A percentile compares a stretch with the other conserved stretches of the same genome.
Conservation (phyloP, 352 stramenopile genomes). For the Globisporangium barbulae region DNA sequence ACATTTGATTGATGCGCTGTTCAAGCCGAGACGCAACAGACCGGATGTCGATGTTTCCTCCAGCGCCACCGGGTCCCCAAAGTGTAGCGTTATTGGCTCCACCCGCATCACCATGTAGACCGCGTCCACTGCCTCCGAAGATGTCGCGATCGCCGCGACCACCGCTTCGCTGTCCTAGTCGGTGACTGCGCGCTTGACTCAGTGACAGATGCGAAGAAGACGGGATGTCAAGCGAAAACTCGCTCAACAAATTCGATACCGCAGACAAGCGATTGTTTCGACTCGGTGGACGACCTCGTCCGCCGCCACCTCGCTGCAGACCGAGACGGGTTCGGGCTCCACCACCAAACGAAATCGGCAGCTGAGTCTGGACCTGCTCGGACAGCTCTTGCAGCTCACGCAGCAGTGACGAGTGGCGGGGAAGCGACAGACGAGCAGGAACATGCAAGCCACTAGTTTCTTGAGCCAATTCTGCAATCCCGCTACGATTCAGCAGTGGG, state of each 20-base stretch:
- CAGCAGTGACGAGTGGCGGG: slow-evolving; percentile 68
- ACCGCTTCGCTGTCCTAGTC: slow-evolving; percentile 32
- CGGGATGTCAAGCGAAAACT: slow-evolving; percentile 81
- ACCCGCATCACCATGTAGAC: slow-evolving; percentile 29
- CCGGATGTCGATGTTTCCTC: slow-evolving; percentile 52
- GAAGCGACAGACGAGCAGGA: slow-evolving; percentile 43
- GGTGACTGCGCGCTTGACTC: slow-evolving; percentile 24
- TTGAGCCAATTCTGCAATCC: slow-evolving; percentile 4
- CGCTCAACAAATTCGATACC: slow-evolving; percentile 74
- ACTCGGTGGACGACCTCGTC: slow-evolving; percentile 49
- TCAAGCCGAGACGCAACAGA: slow-evolving; percentile 75
- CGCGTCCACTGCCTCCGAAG: slow-evolving; percentile 38
- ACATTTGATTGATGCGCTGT: slow-evolving; percentile 58
- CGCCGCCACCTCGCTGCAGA: slow-evolving; percentile 39
- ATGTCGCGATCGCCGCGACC: slow-evolving; percentile 54
- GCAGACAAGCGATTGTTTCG: slow-evolving; percentile 61
- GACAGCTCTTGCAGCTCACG: slow-evolving; percentile 73
- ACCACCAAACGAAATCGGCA: slow-evolving; percentile 32
- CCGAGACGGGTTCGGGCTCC: slow-evolving; percentile 20
- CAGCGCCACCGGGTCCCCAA: slow-evolving; percentile 32
- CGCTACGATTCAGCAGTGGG: slow-evolving; percentile 36
- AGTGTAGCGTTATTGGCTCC: slow-evolving; percentile 24
- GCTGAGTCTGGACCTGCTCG: slow-evolving; percentile 71
- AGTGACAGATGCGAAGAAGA: slow-evolving; percentile 38
- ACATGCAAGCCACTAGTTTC: slow-evolving; percentile 22